Base-by-base conservation (phyloP, 305 asterid genomes). In the Stenogyne calaminthoides region DNA sequence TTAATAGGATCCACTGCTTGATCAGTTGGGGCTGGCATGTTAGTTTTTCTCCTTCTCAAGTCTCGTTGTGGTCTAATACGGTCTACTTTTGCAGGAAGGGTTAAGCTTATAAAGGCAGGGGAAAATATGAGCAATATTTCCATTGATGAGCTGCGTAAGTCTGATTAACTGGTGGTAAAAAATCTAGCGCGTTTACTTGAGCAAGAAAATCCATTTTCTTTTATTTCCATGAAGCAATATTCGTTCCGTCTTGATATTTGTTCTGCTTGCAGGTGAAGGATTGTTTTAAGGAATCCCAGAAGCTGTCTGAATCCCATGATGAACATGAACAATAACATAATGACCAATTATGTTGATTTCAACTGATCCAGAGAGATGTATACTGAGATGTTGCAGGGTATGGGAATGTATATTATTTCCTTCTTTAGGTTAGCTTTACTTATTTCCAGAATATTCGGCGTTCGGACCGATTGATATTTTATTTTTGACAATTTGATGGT, bases 141-240 rank as follows among this genome's bases (percentile, higher is more conserved):
- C 70, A 49, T 92, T 55, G 92, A 92, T 29, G 98, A 89, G 83
- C 93, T 92, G 57, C 87, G 97, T 88, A 80, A 86, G 98, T 88
- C 55, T 68, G 20, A 51, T 62, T 15, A 15, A 37, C 37, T 37
- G 64, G 49, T 57, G 68, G 65, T 77, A 59, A 27, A 5, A 16
- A 29, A 63, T 65, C 15, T n/a, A 12, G 8, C 14, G 6, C 6
- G 22, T 47, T 61, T 22, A 63, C 62, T 39, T 58, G 2, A 12
- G 70, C 67, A 42, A 32, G 11, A 27, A 64, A 67, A 54, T 32
- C 68, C 55, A 22, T 22, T 32, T 49, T 25, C 29, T 18, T 64
- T 10, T 14, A 19, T n/a, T 72, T 40, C 39, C 27, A 4, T 36
- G 25, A 14, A 42, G 69, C 68, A 40, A 16, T 68, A 62, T 61